phyloP scores from a whole-genome alignment of 306 rosid genomes.

The Arachis hypogaea region DNA sequence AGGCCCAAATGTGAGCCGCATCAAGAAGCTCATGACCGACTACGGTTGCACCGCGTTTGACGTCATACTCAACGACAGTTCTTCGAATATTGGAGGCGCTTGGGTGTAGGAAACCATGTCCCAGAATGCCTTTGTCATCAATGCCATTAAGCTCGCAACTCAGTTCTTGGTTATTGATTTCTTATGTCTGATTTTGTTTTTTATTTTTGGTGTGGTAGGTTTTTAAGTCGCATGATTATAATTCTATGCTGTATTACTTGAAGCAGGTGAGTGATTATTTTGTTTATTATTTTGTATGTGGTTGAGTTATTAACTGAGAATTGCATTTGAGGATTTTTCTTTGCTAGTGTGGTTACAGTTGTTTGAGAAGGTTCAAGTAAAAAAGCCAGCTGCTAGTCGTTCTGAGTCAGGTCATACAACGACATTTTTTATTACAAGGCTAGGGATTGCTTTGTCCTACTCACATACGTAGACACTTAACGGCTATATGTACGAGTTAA shows the following conservation, averaged over 20 bases:
- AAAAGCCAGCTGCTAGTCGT: constrained; percentile 90
- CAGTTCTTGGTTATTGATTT: constrained; percentile 51
- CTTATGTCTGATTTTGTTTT: constrained; percentile 22
- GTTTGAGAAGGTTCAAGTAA: constrained; percentile 91
- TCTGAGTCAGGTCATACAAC: constrained; percentile 50
- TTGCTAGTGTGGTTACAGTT: constrained; percentile 51
- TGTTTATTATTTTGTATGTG: constrained; percentile 8
- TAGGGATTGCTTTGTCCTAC: no score
- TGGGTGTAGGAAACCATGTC: constrained; percentile 91
- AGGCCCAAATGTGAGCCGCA: constrained; percentile 66
- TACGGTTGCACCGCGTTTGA: constrained; percentile 58
- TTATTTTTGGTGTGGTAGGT: constrained; percentile 48
- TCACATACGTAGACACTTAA: no score
- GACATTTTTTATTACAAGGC: no score
- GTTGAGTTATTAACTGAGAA: background rate
- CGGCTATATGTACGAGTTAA: no score
- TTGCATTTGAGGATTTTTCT: background rate
- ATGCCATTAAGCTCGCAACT: constrained; percentile 79
- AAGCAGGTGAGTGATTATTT: constrained; percentile 57
- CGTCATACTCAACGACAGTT: constrained; percentile 80
- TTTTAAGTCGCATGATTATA: constrained; percentile 96
- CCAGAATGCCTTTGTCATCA: constrained; percentile 89
- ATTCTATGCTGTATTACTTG: constrained; percentile 73
- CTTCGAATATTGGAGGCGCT: constrained; percentile 93
- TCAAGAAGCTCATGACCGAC: constrained; percentile 68